phyloP scores from a whole-genome alignment of 306 rosid species.

The Carpinus viminea region DNA sequence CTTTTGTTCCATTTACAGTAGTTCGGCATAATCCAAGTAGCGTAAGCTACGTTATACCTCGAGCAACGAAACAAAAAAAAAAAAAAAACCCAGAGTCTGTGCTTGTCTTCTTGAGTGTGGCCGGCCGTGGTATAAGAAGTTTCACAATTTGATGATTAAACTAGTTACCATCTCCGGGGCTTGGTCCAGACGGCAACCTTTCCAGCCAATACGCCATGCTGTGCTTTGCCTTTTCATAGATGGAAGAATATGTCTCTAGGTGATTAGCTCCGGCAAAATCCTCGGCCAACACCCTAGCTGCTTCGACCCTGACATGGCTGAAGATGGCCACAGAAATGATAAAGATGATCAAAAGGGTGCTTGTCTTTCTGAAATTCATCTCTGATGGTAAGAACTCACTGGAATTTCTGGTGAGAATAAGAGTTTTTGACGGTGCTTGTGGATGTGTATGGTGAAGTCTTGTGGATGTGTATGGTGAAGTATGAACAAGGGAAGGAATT shows the following conservation, averaged over 20 bases:
- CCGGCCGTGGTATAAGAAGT: neutral
- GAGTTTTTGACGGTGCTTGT: neutral
- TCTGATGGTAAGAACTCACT: neutral
- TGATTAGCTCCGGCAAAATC: neutral
- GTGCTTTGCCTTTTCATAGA: slow-evolving; percentile 5
- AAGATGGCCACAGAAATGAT: neutral
- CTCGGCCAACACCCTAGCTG: slow-evolving; percentile 32
- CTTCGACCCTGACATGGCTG: slow-evolving; percentile 28
- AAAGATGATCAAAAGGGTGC: neutral
- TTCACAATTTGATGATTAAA: neutral
- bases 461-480: neutral
- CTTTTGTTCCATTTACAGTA: too few species aligned
- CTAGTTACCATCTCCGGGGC: slow-evolving; percentile 26
- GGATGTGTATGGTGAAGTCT: neutral
- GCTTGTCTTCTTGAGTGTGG: neutral
- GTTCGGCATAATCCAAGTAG: too few species aligned
- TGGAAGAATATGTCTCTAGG: neutral
- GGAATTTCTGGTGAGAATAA: neutral
- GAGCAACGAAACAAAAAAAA: too few species aligned
- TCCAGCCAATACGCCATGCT: slow-evolving; percentile 13
- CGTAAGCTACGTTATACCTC: too few species aligned
- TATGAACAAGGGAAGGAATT: neutral
- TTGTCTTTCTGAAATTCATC: neutral
- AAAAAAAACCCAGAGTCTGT: too few species aligned
- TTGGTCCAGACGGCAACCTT: slow-evolving; percentile 9